phyloP scores from a whole-genome alignment of 768 basidiomycete species.

The Pleurotus tuoliensis region DNA sequence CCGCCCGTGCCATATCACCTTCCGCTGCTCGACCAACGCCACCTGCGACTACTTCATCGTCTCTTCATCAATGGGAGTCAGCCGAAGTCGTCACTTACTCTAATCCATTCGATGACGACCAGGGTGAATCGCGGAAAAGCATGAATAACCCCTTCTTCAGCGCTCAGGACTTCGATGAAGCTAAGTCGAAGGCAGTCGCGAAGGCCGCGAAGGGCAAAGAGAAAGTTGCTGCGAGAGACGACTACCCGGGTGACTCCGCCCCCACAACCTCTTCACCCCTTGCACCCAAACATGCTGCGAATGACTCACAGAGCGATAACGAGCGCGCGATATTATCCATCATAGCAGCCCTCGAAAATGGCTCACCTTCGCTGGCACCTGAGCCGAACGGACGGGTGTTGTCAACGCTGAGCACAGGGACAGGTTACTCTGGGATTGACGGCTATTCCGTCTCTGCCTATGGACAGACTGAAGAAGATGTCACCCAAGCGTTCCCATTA shows the following conservation, averaged over 20 bases:
- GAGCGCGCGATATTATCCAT: constrained; percentile 6
- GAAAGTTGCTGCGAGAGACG: neutral
- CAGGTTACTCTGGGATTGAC: constrained; percentile 3
- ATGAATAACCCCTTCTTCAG: constrained; percentile 5
- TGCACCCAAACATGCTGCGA: neutral
- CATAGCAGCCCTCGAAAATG: constrained; percentile 2
- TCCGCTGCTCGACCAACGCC: constrained; percentile 59
- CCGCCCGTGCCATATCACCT: constrained; percentile 46
- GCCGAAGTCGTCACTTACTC: constrained; percentile 54
- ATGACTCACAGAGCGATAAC: constrained; percentile 5
- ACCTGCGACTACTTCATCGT: constrained; percentile 41
- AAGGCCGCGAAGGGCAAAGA: constrained; percentile 2
- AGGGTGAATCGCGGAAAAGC: neutral
- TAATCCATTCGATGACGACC: constrained; percentile 3
- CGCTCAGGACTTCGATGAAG: constrained; percentile 5
- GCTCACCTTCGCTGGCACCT: neutral
- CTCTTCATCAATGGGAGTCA: constrained; percentile 61
- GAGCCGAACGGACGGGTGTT: neutral
- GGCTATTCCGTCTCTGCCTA: constrained; percentile 1
- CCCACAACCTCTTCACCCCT: neutral
- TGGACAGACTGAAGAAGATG: constrained; percentile 2
- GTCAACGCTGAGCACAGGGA: constrained; percentile 4
- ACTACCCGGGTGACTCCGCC: neutral
- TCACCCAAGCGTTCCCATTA: constrained; percentile 3
- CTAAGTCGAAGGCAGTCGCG: neutral